These are phyloP conservation scores for Calcarisporium arbuscula DNA, from an alignment of 2,329 filamentous ascomycete species.

Conservation along the genomic window DNA sequence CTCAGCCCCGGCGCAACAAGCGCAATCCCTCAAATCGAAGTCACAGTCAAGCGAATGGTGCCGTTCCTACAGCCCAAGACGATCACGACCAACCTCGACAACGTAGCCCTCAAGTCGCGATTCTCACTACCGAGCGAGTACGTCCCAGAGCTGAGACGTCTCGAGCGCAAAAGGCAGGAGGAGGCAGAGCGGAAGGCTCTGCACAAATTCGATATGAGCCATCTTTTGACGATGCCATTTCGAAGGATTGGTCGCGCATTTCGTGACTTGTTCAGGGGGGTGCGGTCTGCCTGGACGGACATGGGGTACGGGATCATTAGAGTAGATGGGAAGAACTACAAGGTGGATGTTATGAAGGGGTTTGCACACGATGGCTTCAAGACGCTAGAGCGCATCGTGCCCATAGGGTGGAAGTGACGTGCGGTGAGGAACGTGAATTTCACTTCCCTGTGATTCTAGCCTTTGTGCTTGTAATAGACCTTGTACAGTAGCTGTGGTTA, in stretches of 20 bases:
- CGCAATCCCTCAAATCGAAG: slow-evolving; percentile 40
- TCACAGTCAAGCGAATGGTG: slow-evolving; percentile 43
- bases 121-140: slow-evolving; percentile 32
- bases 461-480: too few species aligned
- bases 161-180: slow-evolving; percentile 26
- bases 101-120: slow-evolving; percentile 28
- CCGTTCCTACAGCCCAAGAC: slow-evolving; percentile 41
- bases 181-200: slow-evolving; percentile 30
- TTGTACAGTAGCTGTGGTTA: too few species aligned
- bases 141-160: slow-evolving; percentile 27
- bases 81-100: slow-evolving; percentile 27
- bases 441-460: too few species aligned
- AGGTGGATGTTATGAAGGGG: slow-evolving; percentile 50
- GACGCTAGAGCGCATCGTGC: slow-evolving; percentile 50
- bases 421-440: too few species aligned
- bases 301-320: slow-evolving; percentile 49
- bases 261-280: slow-evolving; percentile 33
- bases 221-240: slow-evolving; percentile 53
- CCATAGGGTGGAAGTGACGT: slow-evolving; percentile 19
- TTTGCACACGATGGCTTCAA: slow-evolving; percentile 54
- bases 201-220: slow-evolving; percentile 46
- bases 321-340: slow-evolving; percentile 43
- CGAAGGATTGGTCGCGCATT: slow-evolving; percentile 40
- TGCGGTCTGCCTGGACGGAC: slow-evolving; percentile 46
- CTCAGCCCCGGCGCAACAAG: slow-evolving; percentile 9